Conservation (phyloP, 2,329 filamentous ascomycete species). For the Penicillium sp. region DNA sequence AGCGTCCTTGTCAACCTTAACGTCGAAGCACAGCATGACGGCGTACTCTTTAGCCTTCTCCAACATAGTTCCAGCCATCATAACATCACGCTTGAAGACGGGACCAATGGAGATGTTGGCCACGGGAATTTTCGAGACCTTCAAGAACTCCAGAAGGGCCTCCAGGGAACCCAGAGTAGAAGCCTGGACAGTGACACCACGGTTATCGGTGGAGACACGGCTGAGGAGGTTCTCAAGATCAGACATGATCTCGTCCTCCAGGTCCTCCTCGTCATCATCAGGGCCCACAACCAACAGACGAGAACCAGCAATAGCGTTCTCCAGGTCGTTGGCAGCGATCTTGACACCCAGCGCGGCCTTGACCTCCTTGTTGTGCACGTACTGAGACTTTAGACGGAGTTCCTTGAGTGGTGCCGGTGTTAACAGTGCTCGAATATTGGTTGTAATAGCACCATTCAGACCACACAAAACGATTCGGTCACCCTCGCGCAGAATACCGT, state of each 20-base stretch:
- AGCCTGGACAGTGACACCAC: constrained; percentile 94
- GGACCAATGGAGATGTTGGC: constrained; percentile 96
- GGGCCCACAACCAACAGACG: constrained; percentile 90
- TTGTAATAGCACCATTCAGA: constrained; percentile 93
- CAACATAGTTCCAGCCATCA: constrained; percentile 90
- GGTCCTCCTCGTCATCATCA: constrained; percentile 94
- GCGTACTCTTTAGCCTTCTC: constrained; percentile 94
- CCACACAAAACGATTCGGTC: constrained; percentile 94
- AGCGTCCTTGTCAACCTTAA: constrained; percentile 98
- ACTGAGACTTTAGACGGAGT: constrained; percentile 89
- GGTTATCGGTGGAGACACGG: constrained; percentile 86
- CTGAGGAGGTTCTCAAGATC: constrained; percentile 90
- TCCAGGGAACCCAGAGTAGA: constrained; percentile 97
- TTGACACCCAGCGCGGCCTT: constrained; percentile 98
- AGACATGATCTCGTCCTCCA: constrained; percentile 93
- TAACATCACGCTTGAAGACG: constrained; percentile 96
- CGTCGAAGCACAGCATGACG: constrained; percentile 99
- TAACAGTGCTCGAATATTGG: constrained; percentile 90
- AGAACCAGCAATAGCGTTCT: constrained; percentile 94
- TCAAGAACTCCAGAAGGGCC: constrained; percentile 93
- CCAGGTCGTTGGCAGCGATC: constrained; percentile 93
- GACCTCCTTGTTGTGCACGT: constrained; percentile 99
- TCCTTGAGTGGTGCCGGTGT: constrained; percentile 93
- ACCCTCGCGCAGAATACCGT: constrained; percentile 91
- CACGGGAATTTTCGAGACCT: constrained; percentile 93